phyloP scores from a whole-genome alignment of 2,329 filamentous ascomycete genomes.

The Talaromyces islandicus region DNA sequence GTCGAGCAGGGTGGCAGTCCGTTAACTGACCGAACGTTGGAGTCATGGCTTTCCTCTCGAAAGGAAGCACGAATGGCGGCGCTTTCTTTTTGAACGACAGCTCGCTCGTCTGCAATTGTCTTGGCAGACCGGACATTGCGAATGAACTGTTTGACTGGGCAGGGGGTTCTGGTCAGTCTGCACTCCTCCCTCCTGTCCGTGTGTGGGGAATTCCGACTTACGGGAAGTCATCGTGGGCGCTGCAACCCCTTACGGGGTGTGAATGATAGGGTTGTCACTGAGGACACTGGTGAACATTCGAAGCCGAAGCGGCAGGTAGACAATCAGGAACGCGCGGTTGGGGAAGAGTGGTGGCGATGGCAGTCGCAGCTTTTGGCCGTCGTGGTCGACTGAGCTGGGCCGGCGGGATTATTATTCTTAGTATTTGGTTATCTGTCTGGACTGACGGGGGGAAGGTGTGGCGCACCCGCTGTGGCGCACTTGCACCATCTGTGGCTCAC shows the following conservation, averaged over 20 bases:
- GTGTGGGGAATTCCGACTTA: conserved; percentile 32
- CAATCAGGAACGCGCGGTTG: neutral
- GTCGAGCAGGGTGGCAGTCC: neutral
- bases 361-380: neutral
- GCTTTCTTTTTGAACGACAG: conserved; percentile 98
- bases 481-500: neutral
- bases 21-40: conserved; percentile 69
- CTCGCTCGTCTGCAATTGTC: conserved; percentile 96
- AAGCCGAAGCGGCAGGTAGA: neutral
- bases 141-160: conserved; percentile 96
- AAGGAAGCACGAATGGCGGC: conserved; percentile 96
- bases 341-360: neutral
- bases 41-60: conserved; percentile 91
- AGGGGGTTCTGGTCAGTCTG: conserved; percentile 8
- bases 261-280: conserved; percentile 1
- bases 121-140: conserved; percentile 97
- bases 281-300: neutral
- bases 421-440: neutral
- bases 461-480: neutral
- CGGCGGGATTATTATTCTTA: neutral
- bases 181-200: conserved; percentile 7
- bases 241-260: conserved; percentile 37
- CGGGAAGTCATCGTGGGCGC: conserved; percentile 53
- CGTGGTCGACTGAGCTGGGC: neutral
- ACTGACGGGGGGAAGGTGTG: neutral